Evolutionary conservation across 2,329 filamentous ascomycete species (phyloP), one percentile per base, ranked within the genome.

Genomic region (Sporothrix pseudoabietina): DNA sequence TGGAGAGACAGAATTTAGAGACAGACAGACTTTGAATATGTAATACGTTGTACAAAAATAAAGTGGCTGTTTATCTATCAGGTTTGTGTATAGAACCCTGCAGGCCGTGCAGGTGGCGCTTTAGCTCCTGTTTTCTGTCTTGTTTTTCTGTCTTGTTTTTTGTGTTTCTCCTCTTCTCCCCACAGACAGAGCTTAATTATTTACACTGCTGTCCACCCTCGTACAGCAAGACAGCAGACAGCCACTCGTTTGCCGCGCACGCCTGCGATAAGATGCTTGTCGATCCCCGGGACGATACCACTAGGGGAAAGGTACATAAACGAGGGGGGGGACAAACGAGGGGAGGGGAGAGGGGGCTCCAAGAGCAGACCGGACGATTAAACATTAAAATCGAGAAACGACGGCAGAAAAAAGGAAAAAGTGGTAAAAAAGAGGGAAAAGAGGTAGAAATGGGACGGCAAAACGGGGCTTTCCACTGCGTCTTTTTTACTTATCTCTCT

Each of bases 191-290:
- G 35, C 35, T 14, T 41, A 65, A 65, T 44, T 44, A 6, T 65
- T 65, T 63, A 63, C 59, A 44, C 59, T n/a, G 35, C 35, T 16
- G n/a, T 26, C 41, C 10, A 47, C 41, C 41, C 41, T 12, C 41
- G 10, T 41, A 10, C 7, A 41, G 39, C 3, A 10, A 41, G 3
- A 7, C 14, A 1, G 41, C 8, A 47, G 9, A 10, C 49, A 54
- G 49, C 41, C 41, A 47, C 41, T 47, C 26, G 26, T 26, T 2
- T 32, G 6, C 54, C 2, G 32, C 16, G 4, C 26, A 0, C 55
- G 12, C 19, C 35, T 4, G 59, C 32, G 59, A 63, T 63, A 63
- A 63, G 59, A 63, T 63, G 59, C 32, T 63, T 61, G 59, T 63
- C 59, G 59, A 63, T 63, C 59, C 57, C 59, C 8, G 19, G 41